Evolutionary conservation across 1,284 basidiomycete genomes (phyloP), one percentile per base, ranked within the genome.

Genomic region (Apiotrichum veenhuisii): DNA sequence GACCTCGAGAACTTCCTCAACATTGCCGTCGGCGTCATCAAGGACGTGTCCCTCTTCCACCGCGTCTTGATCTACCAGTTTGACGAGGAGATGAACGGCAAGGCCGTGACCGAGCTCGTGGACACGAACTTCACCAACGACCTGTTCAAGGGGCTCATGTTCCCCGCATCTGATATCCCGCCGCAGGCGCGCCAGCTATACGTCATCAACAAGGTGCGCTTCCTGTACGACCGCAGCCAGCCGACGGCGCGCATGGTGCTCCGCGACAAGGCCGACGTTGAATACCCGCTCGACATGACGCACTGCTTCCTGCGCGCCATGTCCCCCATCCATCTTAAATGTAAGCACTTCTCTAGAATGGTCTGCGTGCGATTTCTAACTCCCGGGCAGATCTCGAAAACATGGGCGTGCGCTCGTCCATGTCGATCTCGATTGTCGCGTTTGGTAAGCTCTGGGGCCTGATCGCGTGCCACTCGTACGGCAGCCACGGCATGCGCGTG

Each of bases 281-380:
- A 86, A 40, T 77, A 77, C 3, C 89, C 90, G 2, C 78, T 93
- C 81, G 85, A 93, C 71, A 91, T 93, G 89, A 91, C 90, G 0
- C 87, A 92, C 72, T 88, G 86, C 59, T 89, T 87, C 69, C 79
- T 93, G 15, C 84, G 90, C 18, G 89, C 90, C 2, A 93, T 93
- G 89, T 89, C 87, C 67, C 91, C 90, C 2, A 91, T 93, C 54
- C 90, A 93, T 71, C 77, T 91, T 65, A 87, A 90, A 78, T 93
- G 87, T 87, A 65, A 50, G 83, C 70, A 11, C 1, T 33, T 1
- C 30, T n/a, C 33, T 58, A 22, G 49, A 42, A 48, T 5, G 57
- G 12, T n/a, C n/a, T n/a, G n/a, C n/a, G n/a, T n/a, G n/a, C n/a
- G n/a, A n/a, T n/a, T n/a, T n/a, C n/a, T n/a, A n/a, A n/a, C n/a